Base-by-base conservation (phyloP, 164 flowering plant genomes). In the Kalanchoe fedtschenkoi region DNA sequence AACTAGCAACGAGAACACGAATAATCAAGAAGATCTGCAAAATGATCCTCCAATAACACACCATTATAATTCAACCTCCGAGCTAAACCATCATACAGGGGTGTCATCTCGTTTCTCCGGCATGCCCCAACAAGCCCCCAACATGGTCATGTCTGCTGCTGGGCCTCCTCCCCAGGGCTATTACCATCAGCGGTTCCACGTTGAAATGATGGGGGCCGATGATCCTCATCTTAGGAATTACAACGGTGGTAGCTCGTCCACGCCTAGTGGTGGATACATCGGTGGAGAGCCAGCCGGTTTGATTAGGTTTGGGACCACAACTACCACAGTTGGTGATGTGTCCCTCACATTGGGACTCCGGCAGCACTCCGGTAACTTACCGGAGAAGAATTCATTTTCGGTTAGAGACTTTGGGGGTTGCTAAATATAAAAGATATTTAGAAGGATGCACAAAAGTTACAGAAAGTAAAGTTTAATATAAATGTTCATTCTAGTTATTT, bases 261-360 rank as follows among this genome's bases (percentile, higher is more conserved):
- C 67, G 3, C 69, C 65, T 11, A 69, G 57, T 8, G 37, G 39
- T 55, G 67, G 54, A 19, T 74, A 66, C 66, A 60, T 75, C 19
- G 42, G 62, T 60, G 62, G 62, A 24, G 80, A 71, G 3, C 62
- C 78, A 2, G n/a, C n/a, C n/a, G 65, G 81, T 10, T 63, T 83
- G 4, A 70, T 87, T 9, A 76, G 82, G 62, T 81, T 81, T 66
- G 86, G 89, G 78, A 76, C 86, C 76, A 69, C n/a, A n/a, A n/a
- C 72, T 0, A 57, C 56, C 24, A 26, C 72, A 0, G 62, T 74
- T 3, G 88, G 89, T 22, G 91, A 87, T 63, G 88, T 89, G 66
- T 89, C 96, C 1, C 88, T 89, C 59, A 89, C 96, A 7, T 71
- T 89, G 42, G 93, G 96, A 41, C 82, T 89, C 4, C 82, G 86